Base-by-base conservation (phyloP, 331 rosid genomes). In the Spiraea crenata region DNA sequence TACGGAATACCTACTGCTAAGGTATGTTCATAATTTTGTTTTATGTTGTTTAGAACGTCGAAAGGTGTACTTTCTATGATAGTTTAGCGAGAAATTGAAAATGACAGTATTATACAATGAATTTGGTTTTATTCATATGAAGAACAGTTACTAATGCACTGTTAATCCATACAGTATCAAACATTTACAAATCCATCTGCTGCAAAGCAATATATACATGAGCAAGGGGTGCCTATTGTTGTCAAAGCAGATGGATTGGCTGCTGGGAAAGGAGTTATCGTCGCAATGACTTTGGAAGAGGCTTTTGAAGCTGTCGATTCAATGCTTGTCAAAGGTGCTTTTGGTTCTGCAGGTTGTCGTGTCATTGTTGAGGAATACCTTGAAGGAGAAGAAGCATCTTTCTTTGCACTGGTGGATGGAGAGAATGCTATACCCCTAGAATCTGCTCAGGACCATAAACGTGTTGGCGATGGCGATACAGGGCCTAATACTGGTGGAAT, bases 401-500 rank as follows among this genome's bases (percentile, higher is more conserved):
- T 91, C 79, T 93, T 93, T 73, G 96, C 95, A 1, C 50, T 93
- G 70, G 99, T 91, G 76, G 96, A 93, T 86, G 99, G 99, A 65
- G 90, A 89, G 80, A 87, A 87, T 82, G 99, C 99, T 40, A 77
- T 93, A 63, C 90, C 99, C 12, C 70, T 91, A 46, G 97, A 91
- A 81, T 91, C 99, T 70, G 99, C 99, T 49, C 99, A 93, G 81
- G 99, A 93, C 79, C 96, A 93, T 76, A 91, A 93, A 77, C 86
- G 91, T 56, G 97, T 91, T 58, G 99, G 97, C 17, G 96, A 93
- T 76, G 96, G 91, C 3, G 97, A 93, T 75, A 91, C 84, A 0
- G 99, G 99, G 55, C 99, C 97, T 19, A 93, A 93, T 80, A 93
- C 97, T 20, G 97, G 99, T 50, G 99, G 99, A 71, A 91, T 91